Evolutionary conservation across 371 early-diverging fungal species (phyloP), one percentile per base, ranked within the genome.

Genomic region (Rhizomucor pusillus): DNA sequence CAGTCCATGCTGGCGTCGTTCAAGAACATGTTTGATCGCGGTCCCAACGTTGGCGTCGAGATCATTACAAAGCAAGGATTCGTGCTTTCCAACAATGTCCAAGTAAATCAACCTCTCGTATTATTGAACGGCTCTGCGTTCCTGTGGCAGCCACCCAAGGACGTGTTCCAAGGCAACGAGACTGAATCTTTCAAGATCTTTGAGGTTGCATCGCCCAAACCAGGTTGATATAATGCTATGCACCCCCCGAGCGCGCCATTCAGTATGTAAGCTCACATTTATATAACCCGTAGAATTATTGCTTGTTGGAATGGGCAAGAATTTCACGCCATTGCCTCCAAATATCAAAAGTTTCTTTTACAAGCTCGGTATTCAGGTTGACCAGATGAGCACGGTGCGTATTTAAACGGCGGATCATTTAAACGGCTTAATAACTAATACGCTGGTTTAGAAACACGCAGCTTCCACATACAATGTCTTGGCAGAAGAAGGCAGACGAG

Each of bases 381-480:
- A 84, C 61, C 74, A 75, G 62, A 84, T 84, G 84, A 80, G 72
- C 59, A 73, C 84, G 29, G 84, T 84, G 29, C 29, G 29, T 29
- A 5, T 29, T 29, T 3, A n/a, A n/a, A n/a, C n/a, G n/a, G n/a
- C n/a, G n/a, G n/a, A n/a, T n/a, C n/a, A n/a, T n/a, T n/a, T n/a
- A n/a, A n/a, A n/a, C n/a, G n/a, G n/a, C n/a, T n/a, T n/a, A n/a
- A n/a, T n/a, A n/a, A n/a, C n/a, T n/a, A n/a, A n/a, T n/a, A n/a
- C n/a, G n/a, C n/a, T 43, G 2, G 11, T 51, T 25, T 65, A 84
- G 84, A 80, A 80, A 68, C 79, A 80, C 50, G 84, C 84, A 24
- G 75, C 80, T 5, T 77, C 84, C 3, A 84, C 84, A 1, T 84
- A 80, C 44, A 84, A 84, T 61, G 80, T 84, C 54, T 54, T 84